A percentile compares a stretch with the other conserved stretches of the same genome.
Conservation (phyloP, 2,329 filamentous ascomycete genomes). For the Xylariaceae sp. region DNA sequence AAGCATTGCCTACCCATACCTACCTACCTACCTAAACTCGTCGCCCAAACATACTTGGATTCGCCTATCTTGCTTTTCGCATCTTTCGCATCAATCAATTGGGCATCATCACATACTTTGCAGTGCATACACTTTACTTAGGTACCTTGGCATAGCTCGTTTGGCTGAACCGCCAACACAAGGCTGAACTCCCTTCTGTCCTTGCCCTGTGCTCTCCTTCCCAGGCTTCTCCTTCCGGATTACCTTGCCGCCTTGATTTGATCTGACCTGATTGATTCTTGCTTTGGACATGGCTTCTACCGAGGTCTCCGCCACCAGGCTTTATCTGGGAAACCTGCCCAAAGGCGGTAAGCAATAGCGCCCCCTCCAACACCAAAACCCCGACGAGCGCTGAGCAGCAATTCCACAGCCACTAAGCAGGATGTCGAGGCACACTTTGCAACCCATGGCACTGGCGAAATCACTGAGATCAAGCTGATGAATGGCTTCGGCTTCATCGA, state of each 20-base stretch:
- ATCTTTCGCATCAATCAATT: too few relatives aligned
- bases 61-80: neutral
- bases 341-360: slow-evolving; percentile 75
- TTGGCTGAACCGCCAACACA: too few relatives aligned
- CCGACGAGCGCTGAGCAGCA: too few relatives aligned
- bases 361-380: too few relatives aligned
- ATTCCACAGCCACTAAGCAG: slow-evolving; percentile 70
- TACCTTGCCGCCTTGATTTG: neutral
- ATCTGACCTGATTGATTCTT: neutral
- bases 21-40: neutral
- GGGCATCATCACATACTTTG: neutral
- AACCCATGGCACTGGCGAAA: slow-evolving; percentile 93
- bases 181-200: too few relatives aligned
- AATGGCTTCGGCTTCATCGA: slow-evolving; percentile 99
- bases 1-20: neutral
- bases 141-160: neutral
- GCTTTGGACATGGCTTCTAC: slow-evolving; percentile 25
- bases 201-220: too few relatives aligned
- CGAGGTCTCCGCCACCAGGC: slow-evolving; percentile 85
- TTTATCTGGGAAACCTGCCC: slow-evolving; percentile 97
- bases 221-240: too few relatives aligned
- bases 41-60: neutral
- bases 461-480: slow-evolving; percentile 99
- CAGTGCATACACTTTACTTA: slow-evolving; percentile 3
- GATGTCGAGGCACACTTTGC: slow-evolving; percentile 96